Conservation (phyloP, 306 rosid species). For the Casuarina equisetifolia region DNA sequence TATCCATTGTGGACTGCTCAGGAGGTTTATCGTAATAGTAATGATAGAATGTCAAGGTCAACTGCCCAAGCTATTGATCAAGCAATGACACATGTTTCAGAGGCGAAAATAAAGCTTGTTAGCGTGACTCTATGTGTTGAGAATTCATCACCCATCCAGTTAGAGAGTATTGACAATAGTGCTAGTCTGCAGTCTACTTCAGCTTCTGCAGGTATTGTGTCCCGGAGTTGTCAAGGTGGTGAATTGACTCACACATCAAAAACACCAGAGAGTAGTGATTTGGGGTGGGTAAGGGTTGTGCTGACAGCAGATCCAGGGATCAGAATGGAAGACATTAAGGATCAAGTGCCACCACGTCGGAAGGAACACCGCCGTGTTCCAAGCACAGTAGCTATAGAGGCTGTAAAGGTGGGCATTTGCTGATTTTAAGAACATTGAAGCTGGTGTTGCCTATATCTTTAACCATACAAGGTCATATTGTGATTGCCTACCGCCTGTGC, state of each 20-base stretch:
- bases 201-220: slow-evolving; percentile 15
- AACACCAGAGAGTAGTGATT: slow-evolving; percentile 51
- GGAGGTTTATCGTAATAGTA: slow-evolving; percentile 95
- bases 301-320: slow-evolving; percentile 80
- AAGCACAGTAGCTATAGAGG: slow-evolving; percentile 95
- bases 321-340: slow-evolving; percentile 90
- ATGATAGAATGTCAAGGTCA: slow-evolving; percentile 95
- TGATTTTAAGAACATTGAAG: slow-evolving; percentile 18
- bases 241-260: slow-evolving; percentile 28
- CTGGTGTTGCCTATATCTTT: slow-evolving; percentile 21
- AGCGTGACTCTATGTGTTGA: slow-evolving; percentile 60
- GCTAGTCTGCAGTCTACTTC: slow-evolving; percentile 27
- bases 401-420: slow-evolving; percentile 78
- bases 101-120: slow-evolving; percentile 66
- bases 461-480: slow-evolving; percentile 8
- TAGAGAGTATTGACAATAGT: slow-evolving; percentile 31
- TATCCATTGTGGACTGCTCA: slow-evolving; percentile 95
- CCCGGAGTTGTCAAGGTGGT: slow-evolving; percentile 29
- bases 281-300: slow-evolving; percentile 85
- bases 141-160: slow-evolving; percentile 41
- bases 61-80: slow-evolving; percentile 98
- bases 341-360: slow-evolving; percentile 64
- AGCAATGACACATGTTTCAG: slow-evolving; percentile 87
- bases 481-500: slow-evolving; percentile 9
- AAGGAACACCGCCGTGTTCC: slow-evolving; percentile 99